These are phyloP conservation scores for Kodamaea jinghongensis DNA, from an alignment of 805 yeast species.

Conservation along the genomic window DNA sequence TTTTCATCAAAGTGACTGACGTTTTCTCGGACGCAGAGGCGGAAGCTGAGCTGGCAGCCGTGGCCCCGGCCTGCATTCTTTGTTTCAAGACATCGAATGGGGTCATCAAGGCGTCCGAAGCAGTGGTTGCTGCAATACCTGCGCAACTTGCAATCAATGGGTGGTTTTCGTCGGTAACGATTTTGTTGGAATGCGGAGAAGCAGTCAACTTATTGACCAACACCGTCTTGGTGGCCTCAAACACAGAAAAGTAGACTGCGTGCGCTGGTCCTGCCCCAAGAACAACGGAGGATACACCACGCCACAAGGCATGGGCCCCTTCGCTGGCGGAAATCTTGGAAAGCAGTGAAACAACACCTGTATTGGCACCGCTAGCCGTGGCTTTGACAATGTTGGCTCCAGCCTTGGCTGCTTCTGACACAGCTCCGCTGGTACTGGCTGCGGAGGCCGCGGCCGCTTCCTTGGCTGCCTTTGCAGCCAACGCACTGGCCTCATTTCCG, in stretches of 20 bases:
- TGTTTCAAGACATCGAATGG: constrained; percentile 96
- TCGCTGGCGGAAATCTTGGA: constrained; percentile 78
- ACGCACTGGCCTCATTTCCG: constrained; percentile 5
- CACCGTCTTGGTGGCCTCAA: constrained; percentile 71
- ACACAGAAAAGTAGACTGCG: constrained; percentile 93
- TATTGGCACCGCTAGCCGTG: constrained; percentile 19
- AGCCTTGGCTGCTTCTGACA: too few relatives aligned
- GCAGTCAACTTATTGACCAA: constrained; percentile 44
- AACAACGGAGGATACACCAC: constrained; percentile 89
- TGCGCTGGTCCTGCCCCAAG: constrained; percentile 99
- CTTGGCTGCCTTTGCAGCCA: neutral
- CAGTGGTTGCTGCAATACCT: constrained; percentile 90
- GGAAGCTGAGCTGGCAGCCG: constrained; percentile 2
- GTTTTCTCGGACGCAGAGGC: constrained; percentile 4
- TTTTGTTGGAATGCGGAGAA: constrained; percentile 31
- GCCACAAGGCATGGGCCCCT: constrained; percentile 86
- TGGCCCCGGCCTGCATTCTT: constrained; percentile 68
- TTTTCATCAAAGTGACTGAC: constrained; percentile 27
- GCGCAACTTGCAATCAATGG: constrained; percentile 82
- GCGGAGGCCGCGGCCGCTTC: neutral
- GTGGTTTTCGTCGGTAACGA: constrained; percentile 64
- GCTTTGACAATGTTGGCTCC: neutral
- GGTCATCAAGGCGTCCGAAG: constrained; percentile 94
- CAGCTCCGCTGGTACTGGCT: constrained; percentile 1
- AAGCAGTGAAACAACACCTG: constrained; percentile 62